Base-by-base conservation (phyloP, 768 basidiomycete species). In the Lyophyllum decastes region DNA sequence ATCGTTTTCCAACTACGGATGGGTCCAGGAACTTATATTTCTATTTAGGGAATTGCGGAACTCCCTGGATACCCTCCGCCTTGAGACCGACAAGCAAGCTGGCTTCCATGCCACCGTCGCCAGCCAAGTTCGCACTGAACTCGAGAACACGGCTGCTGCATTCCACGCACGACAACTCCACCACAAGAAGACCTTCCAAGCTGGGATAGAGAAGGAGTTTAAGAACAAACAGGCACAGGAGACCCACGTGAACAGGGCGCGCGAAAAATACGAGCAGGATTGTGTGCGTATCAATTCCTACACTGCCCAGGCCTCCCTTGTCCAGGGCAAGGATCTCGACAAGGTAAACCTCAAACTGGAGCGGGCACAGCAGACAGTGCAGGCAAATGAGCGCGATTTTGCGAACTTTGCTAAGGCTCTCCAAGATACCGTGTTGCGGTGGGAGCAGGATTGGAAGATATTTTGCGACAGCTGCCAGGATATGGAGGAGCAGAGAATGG, bases 401-500 rank as follows among this genome's bases (percentile, higher is more conserved):
- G 81, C 83, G n/a, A 91, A 90, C 68, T 95, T 94, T 68, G 85
- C 91, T 2, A 84, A 84, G 54, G 88, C 86, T 0, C 72, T 97
- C 40, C 83, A 86, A 62, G 90, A 92, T 49, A 96, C 93, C 14
- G 80, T 83, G 21, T 79, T 76, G 49, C 89, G 90, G 66, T 98
- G 96, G 97, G 95, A 97, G 68, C 79, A 82, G 60, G 89, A 92
- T 58, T 99, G 97, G 97, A 95, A 92, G 72, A 77, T 77, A 2
- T 98, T 97, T 73, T 95, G 94, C 68, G 97, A 99, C 72, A 85
- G 84, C 44, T 93, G 93, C 60, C 97, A 99, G 73, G 97, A 99
- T 75, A 74, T 97, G 49, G 97, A 99, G 67, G 95, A 98, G 64
- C 89, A 95, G 57, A 84, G 97, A n/a, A 75, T 95, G 68, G 93